These are phyloP conservation scores for Thyridium curvatum DNA, from an alignment of 2,329 filamentous ascomycete species.

Conservation along the genomic window DNA sequence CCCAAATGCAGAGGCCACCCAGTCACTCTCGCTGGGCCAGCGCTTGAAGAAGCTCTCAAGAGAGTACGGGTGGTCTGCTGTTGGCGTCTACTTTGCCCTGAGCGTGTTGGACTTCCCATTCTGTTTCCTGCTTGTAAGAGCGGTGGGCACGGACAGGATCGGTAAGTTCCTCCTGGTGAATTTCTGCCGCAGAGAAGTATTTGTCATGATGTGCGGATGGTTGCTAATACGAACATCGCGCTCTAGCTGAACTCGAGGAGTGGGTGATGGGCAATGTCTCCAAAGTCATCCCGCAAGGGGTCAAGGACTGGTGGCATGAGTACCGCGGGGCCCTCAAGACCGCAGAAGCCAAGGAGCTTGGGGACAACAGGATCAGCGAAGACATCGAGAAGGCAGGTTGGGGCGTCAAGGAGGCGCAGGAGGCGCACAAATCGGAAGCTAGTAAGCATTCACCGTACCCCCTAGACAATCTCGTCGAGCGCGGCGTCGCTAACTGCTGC, in stretches of 20 bases:
- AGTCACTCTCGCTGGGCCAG: slow-evolving; percentile 53
- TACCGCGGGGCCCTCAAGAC: slow-evolving; percentile 41
- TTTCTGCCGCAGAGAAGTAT: neutral
- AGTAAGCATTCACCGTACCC: slow-evolving; percentile 52
- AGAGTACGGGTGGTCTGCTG: slow-evolving; percentile 89
- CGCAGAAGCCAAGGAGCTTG: slow-evolving; percentile 34
- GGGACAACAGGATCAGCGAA: slow-evolving; percentile 35
- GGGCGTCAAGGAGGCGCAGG: slow-evolving; percentile 59
- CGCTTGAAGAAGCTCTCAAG: slow-evolving; percentile 76
- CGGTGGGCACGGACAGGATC: slow-evolving; percentile 80
- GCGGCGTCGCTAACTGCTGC: slow-evolving; percentile 7
- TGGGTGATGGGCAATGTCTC: slow-evolving; percentile 55
- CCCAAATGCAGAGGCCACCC: slow-evolving; percentile 5
- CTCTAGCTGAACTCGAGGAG: slow-evolving; percentile 56
- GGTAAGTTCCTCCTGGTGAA: slow-evolving; percentile 40
- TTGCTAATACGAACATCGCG: too few species aligned
- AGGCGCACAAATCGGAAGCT: slow-evolving; percentile 57
- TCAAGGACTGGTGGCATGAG: slow-evolving; percentile 46
- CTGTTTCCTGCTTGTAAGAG: slow-evolving; percentile 82
- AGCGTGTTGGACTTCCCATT: slow-evolving; percentile 89
- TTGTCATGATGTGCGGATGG: neutral
- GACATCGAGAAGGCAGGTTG: slow-evolving; percentile 46
- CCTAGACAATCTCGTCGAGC: neutral
- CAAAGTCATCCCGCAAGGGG: slow-evolving; percentile 51
- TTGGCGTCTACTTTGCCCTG: slow-evolving; percentile 83